Percentiles rank a stretch among this genome's conserved stretches.
Evolutionary conservation across 176 grass and related monocot species (phyloP).

Genomic region (Echinochloa phyllopogon): DNA sequence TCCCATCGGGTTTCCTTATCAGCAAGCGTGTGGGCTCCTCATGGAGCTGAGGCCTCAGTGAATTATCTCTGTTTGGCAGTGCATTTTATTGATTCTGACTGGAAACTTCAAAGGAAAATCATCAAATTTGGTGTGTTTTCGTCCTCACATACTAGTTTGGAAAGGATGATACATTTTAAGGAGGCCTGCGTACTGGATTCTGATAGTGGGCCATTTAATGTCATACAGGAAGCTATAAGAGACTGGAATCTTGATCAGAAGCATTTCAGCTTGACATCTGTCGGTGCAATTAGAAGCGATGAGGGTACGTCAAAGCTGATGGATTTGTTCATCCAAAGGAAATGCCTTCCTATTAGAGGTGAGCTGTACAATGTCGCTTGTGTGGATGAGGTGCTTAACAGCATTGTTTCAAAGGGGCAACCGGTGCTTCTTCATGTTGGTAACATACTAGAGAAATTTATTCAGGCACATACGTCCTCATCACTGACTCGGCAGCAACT

Average conservation of each 20-base stretch:
- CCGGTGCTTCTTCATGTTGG: constrained; percentile 41
- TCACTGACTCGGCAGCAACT: constrained; percentile 36
- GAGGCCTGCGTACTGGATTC: constrained; percentile 47
- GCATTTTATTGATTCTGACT: constrained; percentile 54
- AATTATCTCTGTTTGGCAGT: constrained; percentile 55
- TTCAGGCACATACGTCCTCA: constrained; percentile 29
- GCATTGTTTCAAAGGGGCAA: constrained; percentile 47
- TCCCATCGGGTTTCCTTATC: constrained; percentile 55
- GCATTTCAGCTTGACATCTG: constrained; percentile 52
- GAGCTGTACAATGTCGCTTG: constrained; percentile 52
- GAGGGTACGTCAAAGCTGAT: constrained; percentile 40
- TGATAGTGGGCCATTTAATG: constrained; percentile 48
- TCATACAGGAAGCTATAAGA: constrained; percentile 59
- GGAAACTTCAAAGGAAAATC: constrained; percentile 61
- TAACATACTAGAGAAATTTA: constrained; percentile 52
- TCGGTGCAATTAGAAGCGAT: constrained; percentile 36
- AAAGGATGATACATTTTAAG: constrained; percentile 56
- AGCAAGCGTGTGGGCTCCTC: constrained; percentile 50
- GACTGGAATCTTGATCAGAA: constrained; percentile 67
- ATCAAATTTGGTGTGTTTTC: constrained; percentile 62
- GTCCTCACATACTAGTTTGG: constrained; percentile 45
- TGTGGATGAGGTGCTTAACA: constrained; percentile 50
- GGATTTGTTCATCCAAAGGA: constrained; percentile 42
- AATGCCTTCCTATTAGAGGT: constrained; percentile 51
- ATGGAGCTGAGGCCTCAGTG: constrained; percentile 47